phyloP scores from a whole-genome alignment of 108 stramenopile genomes.

The Stephanodiscus minutulus region DNA sequence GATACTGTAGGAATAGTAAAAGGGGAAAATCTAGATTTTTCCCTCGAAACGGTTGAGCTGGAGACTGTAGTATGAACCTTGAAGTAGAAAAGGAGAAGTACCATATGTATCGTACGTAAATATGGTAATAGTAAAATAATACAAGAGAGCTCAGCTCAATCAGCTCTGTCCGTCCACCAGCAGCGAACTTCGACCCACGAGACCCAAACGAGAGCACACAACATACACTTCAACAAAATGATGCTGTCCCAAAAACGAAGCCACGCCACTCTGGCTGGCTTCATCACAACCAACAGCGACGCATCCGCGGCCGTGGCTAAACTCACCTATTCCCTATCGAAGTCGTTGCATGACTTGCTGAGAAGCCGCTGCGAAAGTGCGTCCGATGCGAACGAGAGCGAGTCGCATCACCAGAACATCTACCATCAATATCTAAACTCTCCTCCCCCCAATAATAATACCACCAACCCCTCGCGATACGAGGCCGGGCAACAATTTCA shows the following conservation, averaged over 20 bases:
- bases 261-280: conserved; percentile 3
- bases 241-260: conserved; percentile 5
- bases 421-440: conserved; percentile 27
- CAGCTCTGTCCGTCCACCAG: too few relatives aligned
- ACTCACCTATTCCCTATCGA: conserved; percentile 1
- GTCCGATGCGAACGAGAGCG: neutral
- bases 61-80: too few relatives aligned
- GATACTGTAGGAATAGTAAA: too few relatives aligned
- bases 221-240: neutral
- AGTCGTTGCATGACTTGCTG: neutral
- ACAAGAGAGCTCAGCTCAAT: too few relatives aligned
- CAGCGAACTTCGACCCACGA: too few relatives aligned
- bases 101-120: too few relatives aligned
- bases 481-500: neutral
- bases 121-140: too few relatives aligned
- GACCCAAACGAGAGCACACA: neutral
- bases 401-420: conserved; percentile 5
- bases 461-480: conserved; percentile 1
- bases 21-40: too few relatives aligned
- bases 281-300: too few relatives aligned
- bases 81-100: too few relatives aligned
- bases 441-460: neutral
- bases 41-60: too few relatives aligned
- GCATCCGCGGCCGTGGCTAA: neutral
- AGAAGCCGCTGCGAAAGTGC: neutral